Evolutionary conservation across 371 early-diverging fungal species (phyloP).

Genomic region (Pancytospora epiphaga): DNA sequence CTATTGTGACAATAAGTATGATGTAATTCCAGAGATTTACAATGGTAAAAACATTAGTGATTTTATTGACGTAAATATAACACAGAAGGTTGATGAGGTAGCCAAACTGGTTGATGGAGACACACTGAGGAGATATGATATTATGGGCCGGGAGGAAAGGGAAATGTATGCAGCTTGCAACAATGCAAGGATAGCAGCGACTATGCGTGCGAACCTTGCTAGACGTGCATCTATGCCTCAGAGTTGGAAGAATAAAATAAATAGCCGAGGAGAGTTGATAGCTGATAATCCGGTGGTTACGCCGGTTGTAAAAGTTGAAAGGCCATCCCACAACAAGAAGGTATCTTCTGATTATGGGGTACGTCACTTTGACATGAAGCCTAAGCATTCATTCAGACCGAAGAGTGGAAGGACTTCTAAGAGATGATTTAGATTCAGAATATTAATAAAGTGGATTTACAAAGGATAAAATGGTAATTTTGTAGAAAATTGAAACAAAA

Average conservation of each 20-base stretch:
- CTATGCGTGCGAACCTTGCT: slow-evolving; percentile 17
- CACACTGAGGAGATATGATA: slow-evolving; percentile 47
- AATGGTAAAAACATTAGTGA: slow-evolving; percentile 98
- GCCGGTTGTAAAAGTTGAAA: slow-evolving; percentile 20
- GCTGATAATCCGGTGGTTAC: neutral
- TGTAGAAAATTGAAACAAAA: too few species aligned
- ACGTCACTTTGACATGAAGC: slow-evolving; percentile 33
- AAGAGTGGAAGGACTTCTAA: slow-evolving; percentile 10
- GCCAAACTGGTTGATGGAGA: slow-evolving; percentile 80
- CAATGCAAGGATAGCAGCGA: slow-evolving; percentile 36
- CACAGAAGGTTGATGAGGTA: slow-evolving; percentile 77
- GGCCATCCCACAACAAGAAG: slow-evolving; percentile 30
- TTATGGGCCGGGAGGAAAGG: slow-evolving; percentile 44
- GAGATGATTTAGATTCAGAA: too few species aligned
- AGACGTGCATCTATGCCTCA: slow-evolving; percentile 5
- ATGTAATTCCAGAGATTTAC: slow-evolving; percentile 93
- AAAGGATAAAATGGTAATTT: too few species aligned
- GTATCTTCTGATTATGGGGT: slow-evolving; percentile 11
- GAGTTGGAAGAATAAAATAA: slow-evolving; percentile 23
- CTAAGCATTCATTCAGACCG: slow-evolving; percentile 35
- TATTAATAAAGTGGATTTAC: too few species aligned
- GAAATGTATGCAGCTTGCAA: slow-evolving; percentile 46
- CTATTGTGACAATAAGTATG: slow-evolving; percentile 79
- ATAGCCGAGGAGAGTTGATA: neutral
- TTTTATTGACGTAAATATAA: slow-evolving; percentile 77